A percentile compares a stretch with the other conserved stretches of the same genome.
These are phyloP conservation scores for Wallemia hederae DNA, from an alignment of 1,284 basidiomycete species.

Conservation along the genomic window DNA sequence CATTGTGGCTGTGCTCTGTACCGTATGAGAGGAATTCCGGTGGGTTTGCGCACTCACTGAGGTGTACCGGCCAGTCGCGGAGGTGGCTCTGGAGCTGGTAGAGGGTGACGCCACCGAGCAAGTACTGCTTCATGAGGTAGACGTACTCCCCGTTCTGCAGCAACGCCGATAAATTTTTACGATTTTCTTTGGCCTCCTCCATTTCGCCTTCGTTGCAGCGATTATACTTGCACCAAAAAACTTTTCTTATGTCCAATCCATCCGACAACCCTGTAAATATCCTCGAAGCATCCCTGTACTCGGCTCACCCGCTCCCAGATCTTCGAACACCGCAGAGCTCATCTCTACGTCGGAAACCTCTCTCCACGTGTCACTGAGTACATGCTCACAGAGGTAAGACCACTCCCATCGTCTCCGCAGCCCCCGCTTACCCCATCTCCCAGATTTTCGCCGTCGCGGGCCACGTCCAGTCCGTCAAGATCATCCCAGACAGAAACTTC, in stretches of 20 bases:
- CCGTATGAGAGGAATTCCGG: not conserved
- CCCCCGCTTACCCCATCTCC: not conserved
- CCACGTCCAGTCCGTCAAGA: conserved; percentile 86
- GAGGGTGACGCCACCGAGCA: not conserved
- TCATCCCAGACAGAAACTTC: conserved; percentile 91
- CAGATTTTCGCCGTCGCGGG: conserved; percentile 89
- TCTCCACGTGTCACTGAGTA: conserved; percentile 45
- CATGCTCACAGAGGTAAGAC: conserved; percentile 9
- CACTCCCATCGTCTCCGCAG: not conserved
- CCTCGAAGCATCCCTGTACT: not conserved
- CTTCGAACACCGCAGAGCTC: conserved; percentile 25
- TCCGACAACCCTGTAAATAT: not conserved
- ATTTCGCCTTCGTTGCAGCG: not conserved
- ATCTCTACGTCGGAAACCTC: conserved; percentile 91
- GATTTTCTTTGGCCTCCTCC: no score
- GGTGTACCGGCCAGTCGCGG: not conserved
- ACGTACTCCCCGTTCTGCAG: no score
- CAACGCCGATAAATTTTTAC: no score
- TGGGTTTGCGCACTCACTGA: not conserved
- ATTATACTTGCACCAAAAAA: no score
- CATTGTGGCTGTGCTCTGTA: not conserved
- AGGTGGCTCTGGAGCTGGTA: not conserved
- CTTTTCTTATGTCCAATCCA: not conserved
- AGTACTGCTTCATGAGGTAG: not conserved
- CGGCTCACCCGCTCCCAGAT: not conserved